Evolutionary conservation across 495 filamentous ascomycete species (phyloP), one percentile per base, ranked within the genome.

Genomic region (Aspergillus hancockii): DNA sequence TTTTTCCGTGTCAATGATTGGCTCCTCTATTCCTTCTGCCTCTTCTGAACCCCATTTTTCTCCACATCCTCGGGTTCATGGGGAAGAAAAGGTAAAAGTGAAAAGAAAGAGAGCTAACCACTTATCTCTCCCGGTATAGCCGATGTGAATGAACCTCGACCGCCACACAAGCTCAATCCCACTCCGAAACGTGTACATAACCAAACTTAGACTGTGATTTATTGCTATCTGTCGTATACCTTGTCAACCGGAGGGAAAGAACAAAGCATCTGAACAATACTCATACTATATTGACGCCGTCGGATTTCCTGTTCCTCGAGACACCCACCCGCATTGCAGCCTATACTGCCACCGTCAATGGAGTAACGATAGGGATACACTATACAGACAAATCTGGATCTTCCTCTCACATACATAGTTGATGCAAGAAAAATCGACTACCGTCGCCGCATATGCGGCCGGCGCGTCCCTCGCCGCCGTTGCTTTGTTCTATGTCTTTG

Each of bases 401-500:
- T 31, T 16, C 43, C n/a, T 8, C 12, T 45, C 23, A 7, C 18
- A 18, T 9, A 52, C 21, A 52, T 16, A 47, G 67, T 79, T 68
- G 62, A 96, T 96, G 92, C 91, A 90, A 61, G 92, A 96, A 65
- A 93, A 85, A 77, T 86, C 90, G 31, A 83, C 90, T 54, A 92
- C 90, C 13, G 89, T 96, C 59, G 90, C 89, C 62, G 89, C 90
- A 16, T 99, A 99, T 71, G 95, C 95, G 66, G 93, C 93, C 28
- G 94, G 92, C 52, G 95, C 94, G 25, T 96, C 92, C 50, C 88
- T 99, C 36, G 94, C 94, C 40, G 94, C 95, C n/a, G 88, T 96
- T 59, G 92, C 95, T 14, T 78, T 98, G 14, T 88, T 99, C 67
- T 99, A 98, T 70, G 93, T 98, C 59, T 98, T 99, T 71, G 92